Conservation (phyloP, 176 grass and related monocot species). For the Dactylis glomerata region DNA sequence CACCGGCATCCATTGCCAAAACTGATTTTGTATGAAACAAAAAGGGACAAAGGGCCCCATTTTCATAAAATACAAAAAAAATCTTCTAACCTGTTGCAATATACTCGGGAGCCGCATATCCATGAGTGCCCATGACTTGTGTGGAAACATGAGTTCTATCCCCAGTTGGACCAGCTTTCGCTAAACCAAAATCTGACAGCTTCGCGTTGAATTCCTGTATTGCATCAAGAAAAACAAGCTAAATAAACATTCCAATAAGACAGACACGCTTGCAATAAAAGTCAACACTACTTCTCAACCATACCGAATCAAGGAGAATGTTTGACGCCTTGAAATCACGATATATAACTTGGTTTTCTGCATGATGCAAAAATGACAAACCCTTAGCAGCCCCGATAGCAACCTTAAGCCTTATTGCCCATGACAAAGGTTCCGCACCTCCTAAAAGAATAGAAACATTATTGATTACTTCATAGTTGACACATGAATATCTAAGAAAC, state of each 20-base stretch:
- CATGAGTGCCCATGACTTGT: conserved; percentile 96
- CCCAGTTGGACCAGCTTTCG: conserved; percentile 94
- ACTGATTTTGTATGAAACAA: background rate
- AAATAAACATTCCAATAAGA: background rate
- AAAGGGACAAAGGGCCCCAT: background rate
- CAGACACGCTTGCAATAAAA: background rate
- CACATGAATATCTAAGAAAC: background rate
- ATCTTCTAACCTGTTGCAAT: conserved; percentile 74
- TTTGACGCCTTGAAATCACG: conserved; percentile 99
- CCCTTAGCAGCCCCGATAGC: conserved; percentile 91
- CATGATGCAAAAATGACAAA: conserved; percentile 89
- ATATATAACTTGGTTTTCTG: conserved; percentile 91
- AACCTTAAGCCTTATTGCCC: conserved; percentile 93
- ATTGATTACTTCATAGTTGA: conserved; percentile 15
- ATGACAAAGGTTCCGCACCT: conserved; percentile 76
- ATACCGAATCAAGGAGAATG: conserved; percentile 98
- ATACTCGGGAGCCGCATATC: conserved; percentile 98
- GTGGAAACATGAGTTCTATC: conserved; percentile 99
- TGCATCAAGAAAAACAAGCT: conserved; percentile 23
- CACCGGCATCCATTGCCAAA: background rate
- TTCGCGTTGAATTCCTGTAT: conserved; percentile 89
- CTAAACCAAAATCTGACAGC: conserved; percentile 96
- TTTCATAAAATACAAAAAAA: background rate
- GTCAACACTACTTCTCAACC: background rate
- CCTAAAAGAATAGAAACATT: conserved; percentile 39